These are phyloP conservation scores for Jimgerdemannia flammicorona DNA, from an alignment of 192 early-diverging fungal species.

Conservation along the genomic window DNA sequence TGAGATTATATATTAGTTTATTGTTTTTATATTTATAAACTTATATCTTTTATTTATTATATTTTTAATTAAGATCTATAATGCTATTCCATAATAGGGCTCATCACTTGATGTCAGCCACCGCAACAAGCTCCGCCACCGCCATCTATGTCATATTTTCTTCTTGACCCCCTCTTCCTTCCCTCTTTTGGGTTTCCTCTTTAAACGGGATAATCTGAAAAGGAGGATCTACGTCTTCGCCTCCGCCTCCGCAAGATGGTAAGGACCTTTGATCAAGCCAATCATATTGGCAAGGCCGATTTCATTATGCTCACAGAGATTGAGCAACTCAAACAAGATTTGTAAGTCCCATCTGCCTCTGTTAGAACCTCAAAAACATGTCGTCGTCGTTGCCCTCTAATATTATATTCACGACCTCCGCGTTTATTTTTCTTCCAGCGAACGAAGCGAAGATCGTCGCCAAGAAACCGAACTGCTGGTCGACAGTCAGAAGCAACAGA, in stretches of 20 bases:
- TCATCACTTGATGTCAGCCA: neutral
- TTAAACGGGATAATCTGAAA: constrained; percentile 62
- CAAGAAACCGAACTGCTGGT: constrained; percentile 64
- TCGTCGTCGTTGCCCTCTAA: too few species aligned
- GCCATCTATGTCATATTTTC: constrained; percentile 12
- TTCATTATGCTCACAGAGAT: constrained; percentile 85
- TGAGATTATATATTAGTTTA: too few species aligned
- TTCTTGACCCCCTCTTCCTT: constrained; percentile 15
- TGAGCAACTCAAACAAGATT: constrained; percentile 76
- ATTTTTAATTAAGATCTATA: too few species aligned
- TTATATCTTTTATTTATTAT: too few species aligned
- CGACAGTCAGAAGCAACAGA: constrained; percentile 52
- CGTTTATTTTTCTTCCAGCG: constrained; percentile 32
- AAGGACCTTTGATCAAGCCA: constrained; percentile 59
- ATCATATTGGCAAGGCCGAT: constrained; percentile 77
- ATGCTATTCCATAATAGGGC: too few species aligned
- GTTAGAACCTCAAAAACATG: too few species aligned
- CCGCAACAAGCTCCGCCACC: neutral
- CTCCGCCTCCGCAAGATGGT: constrained; percentile 77
- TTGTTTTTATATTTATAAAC: too few species aligned
- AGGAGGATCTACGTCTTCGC: constrained; percentile 65
- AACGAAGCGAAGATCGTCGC: constrained; percentile 71
- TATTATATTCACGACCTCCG: too few species aligned
- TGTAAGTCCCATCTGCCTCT: constrained; percentile 39
- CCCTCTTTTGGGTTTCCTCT: neutral